These are phyloP conservation scores for Alisma plantagoaquatica DNA, from an alignment of 106 monocot genomes.

Conservation along the genomic window DNA sequence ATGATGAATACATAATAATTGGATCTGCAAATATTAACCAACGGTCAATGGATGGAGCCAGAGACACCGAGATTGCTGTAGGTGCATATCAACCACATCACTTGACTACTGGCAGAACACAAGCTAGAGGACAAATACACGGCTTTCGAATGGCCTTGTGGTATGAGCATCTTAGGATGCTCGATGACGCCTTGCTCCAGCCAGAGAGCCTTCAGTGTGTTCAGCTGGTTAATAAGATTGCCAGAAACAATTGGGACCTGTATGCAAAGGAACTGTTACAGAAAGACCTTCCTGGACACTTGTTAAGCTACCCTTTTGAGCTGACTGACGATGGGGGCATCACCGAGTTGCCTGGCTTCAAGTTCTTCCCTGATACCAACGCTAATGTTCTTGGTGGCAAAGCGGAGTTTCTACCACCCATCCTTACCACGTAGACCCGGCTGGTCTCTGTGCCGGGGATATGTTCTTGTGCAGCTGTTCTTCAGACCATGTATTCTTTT, in stretches of 20 bases:
- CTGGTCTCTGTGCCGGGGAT: too few relatives aligned
- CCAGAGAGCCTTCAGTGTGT: constrained; percentile 11
- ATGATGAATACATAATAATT: background rate
- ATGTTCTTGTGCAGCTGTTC: too few relatives aligned
- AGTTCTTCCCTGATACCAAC: constrained; percentile 60
- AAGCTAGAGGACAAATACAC: constrained; percentile 34
- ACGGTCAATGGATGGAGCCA: background rate
- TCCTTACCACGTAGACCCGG: constrained; percentile 50
- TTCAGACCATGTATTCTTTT: too few relatives aligned
- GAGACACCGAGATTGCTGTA: background rate
- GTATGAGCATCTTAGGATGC: constrained; percentile 36
- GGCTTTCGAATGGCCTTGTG: constrained; percentile 41
- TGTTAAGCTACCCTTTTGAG: constrained; percentile 33
- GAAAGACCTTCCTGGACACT: constrained; percentile 36
- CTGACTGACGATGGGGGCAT: constrained; percentile 15
- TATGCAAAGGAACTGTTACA: constrained; percentile 15
- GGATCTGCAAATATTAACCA: background rate
- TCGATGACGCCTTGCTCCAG: constrained; percentile 8
- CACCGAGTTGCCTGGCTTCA: constrained; percentile 18
- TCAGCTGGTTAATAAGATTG: constrained; percentile 9
- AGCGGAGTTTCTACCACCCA: constrained; percentile 41
- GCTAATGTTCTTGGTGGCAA: constrained; percentile 43
- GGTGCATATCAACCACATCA: background rate
- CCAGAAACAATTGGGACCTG: constrained; percentile 16
- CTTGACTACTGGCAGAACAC: background rate